These are phyloP conservation scores for Fistulifera pelliculosa DNA, from an alignment of 108 stramenopile species.

Conservation along the genomic window DNA sequence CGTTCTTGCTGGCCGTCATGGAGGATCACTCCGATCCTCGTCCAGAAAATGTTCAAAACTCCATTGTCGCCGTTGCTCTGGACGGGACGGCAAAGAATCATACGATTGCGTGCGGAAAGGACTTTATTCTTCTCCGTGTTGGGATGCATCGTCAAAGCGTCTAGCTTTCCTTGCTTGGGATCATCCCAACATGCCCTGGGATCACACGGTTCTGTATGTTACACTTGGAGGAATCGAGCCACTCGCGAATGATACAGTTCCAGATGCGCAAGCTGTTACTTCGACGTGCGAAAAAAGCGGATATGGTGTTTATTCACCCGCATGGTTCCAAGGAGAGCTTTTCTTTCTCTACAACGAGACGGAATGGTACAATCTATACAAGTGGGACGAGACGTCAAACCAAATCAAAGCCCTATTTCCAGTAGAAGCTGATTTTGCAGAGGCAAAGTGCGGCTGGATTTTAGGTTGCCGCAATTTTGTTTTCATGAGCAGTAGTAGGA, in stretches of 20 bases:
- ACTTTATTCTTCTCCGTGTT: slow-evolving; percentile 56
- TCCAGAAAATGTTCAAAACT: slow-evolving; percentile 53
- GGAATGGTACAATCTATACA: slow-evolving; percentile 64
- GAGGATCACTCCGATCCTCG: slow-evolving; percentile 26
- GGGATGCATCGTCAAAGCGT: slow-evolving; percentile 26
- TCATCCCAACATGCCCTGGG: slow-evolving; percentile 86
- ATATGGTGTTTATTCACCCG: not conserved
- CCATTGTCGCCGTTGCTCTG: slow-evolving; percentile 35
- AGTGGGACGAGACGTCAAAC: not conserved
- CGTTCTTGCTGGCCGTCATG: not conserved
- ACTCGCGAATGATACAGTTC: too few species aligned
- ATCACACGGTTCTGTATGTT: slow-evolving; percentile 44
- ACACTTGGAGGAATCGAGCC: slow-evolving; percentile 1
- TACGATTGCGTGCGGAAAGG: slow-evolving; percentile 39
- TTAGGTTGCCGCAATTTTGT: slow-evolving; percentile 46
- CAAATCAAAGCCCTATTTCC: slow-evolving; percentile 21
- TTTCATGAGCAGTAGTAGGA: slow-evolving; percentile 42
- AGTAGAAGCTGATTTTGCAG: slow-evolving; percentile 51
- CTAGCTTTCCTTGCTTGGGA: slow-evolving; percentile 66
- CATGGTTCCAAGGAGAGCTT: slow-evolving; percentile 26
- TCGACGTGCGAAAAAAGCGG: not conserved
- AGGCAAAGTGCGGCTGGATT: slow-evolving; percentile 52
- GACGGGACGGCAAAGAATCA: slow-evolving; percentile 1
- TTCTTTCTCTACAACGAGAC: slow-evolving; percentile 56
- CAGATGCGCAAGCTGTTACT: slow-evolving; percentile 23